Conservation (phyloP, 2,329 filamentous ascomycete species). For the Fusarium hostae region DNA sequence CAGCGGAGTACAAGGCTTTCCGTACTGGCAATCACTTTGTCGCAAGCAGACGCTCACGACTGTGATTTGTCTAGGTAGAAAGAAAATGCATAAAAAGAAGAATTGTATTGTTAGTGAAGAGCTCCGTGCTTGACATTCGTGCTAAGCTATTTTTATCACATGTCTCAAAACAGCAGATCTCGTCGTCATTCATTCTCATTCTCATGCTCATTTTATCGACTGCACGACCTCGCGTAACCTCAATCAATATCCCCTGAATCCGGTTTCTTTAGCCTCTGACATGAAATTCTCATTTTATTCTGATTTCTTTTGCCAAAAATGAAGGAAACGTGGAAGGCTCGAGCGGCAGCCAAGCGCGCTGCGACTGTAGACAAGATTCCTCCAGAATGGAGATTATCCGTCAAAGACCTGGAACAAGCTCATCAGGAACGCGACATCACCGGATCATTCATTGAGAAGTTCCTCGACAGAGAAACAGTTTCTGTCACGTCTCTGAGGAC, state of each 20-base stretch:
- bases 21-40: rapidly evolving
- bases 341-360: conserved; percentile 32
- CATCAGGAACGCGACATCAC: conserved; percentile 22
- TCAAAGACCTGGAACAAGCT: conserved; percentile 21
- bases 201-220: rapidly evolving
- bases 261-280: rapidly evolving
- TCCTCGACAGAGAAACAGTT: conserved; percentile 10
- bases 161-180: background rate
- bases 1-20: background rate
- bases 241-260: background rate
- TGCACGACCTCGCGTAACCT: background rate
- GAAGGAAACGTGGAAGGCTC: conserved; percentile 21
- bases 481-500: conserved; percentile 22
- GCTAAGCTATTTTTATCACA: background rate
- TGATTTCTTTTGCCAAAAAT: background rate
- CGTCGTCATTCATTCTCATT: conserved; percentile 14
- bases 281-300: rapidly evolving
- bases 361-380: conserved; percentile 31
- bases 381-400: conserved; percentile 35
- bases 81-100: background rate
- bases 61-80: background rate
- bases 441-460: conserved; percentile 33
- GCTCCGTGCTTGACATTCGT: rapidly evolving
- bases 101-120: rapidly evolving
- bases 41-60: rapidly evolving